phyloP scores from a whole-genome alignment of 352 stramenopile species.

The Aphanomyces cochlioides region DNA sequence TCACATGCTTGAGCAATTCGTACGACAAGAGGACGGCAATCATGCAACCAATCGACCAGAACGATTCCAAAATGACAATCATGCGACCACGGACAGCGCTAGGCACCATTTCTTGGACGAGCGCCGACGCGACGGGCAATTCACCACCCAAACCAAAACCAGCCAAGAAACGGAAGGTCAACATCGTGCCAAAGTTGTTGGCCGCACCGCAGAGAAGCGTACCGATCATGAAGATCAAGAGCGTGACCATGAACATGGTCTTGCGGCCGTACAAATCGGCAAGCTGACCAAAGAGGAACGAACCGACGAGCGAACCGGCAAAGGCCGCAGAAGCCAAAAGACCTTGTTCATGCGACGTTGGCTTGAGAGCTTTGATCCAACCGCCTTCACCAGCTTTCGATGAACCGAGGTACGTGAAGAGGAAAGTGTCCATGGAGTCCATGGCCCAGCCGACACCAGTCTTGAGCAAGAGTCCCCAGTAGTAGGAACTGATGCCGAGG shows the following conservation, averaged over 20 bases:
- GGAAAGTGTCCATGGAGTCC: conserved; percentile 69
- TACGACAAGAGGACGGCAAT: conserved; percentile 41
- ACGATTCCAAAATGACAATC: conserved; percentile 45
- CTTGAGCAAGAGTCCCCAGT: conserved; percentile 62
- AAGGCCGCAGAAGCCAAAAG: conserved; percentile 45
- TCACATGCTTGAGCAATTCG: conserved; percentile 25
- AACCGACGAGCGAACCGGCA: conserved; percentile 45
- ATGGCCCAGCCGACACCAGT: conserved; percentile 69
- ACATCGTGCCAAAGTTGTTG: conserved; percentile 41
- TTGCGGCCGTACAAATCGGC: conserved; percentile 58
- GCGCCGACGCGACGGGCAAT: conserved; percentile 45
- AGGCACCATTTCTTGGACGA: conserved; percentile 58
- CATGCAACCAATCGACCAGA: conserved; percentile 45
- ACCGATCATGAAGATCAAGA: conserved; percentile 41
- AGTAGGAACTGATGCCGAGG: conserved; percentile 64
- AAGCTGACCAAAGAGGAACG: conserved; percentile 45
- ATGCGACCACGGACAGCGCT: conserved; percentile 58
- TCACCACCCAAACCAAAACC: conserved; percentile 55
- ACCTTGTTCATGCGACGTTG: conserved; percentile 21
- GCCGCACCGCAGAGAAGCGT: conserved; percentile 39
- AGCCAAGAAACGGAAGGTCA: conserved; percentile 42
- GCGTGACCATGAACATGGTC: conserved; percentile 40
- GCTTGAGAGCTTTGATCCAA: not conserved
- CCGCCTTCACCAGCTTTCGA: conserved; percentile 28
- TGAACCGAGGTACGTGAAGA: conserved; percentile 56